Evolutionary conservation across 208 protist genomes (phyloP), one percentile per base, ranked within the genome.

Genomic region (Angomonas ambiguus): DNA sequence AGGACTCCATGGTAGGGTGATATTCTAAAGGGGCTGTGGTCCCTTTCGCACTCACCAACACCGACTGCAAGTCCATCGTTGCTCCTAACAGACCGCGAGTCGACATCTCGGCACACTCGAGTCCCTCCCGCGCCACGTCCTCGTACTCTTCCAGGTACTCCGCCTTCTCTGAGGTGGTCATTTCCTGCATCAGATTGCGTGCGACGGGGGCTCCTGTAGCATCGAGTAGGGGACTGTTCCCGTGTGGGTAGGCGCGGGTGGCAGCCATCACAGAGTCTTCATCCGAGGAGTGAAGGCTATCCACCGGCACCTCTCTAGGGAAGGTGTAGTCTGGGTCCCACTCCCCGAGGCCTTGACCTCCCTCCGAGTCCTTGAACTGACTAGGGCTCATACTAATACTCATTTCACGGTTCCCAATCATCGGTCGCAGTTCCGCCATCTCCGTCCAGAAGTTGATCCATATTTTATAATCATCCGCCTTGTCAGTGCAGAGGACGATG

Each of bases 391-490:
- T 24, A n/a, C 8, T 62, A 11, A 45, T 27, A 10, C 32, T 57
- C 8, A 64, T 59, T 27, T 71, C 38, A 22, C 68, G 67, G 18
- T 41, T 69, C 27, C 57, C 51, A 33, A 71, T 33, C 58, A 79
- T 74, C 16, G 70, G 74, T 51, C 66, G 56, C 16, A 59, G 69
- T n/a, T 76, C 25, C 32, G 69, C 68, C 71, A 79, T 66, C 33
- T 81, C 72, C 11, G 51, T 41, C 51, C 77, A 85, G 38, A 85
- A 88, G 4, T 53, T 33, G 18, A 82, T 35, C 79, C 82, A 88
- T 57, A 61, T 51, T 28, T 62, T 66, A 58, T 76, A 72, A 62
- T 84, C 82, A 0, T 64, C 65, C 28, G 59, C 27, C 56, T 74
- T 56, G 34, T 82, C 75, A 2, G 82, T 85, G 34, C 66, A 59